phyloP scores from a whole-genome alignment of 2,329 filamentous ascomycete genomes.

The Lachnellula hyalina region DNA sequence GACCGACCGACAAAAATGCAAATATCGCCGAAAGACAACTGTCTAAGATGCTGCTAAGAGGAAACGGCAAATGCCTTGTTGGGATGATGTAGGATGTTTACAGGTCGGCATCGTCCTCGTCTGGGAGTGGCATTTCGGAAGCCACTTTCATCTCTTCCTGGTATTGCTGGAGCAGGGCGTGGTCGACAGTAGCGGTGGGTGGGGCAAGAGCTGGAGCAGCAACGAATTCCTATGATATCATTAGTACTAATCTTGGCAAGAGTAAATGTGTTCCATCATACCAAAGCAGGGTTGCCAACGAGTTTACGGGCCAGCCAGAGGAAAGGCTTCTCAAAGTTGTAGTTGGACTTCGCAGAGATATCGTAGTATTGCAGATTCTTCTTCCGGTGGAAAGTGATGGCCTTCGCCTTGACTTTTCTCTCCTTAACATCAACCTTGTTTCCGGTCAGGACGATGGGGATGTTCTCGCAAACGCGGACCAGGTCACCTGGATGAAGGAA shows the following conservation, averaged over 20 bases:
- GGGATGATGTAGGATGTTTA: conserved; percentile 22
- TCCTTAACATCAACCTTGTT: conserved; percentile 99
- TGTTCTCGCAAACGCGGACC: conserved; percentile 98
- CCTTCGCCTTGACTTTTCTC: conserved; percentile 99
- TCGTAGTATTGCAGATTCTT: conserved; percentile 99
- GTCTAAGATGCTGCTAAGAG: conserved; percentile 32
- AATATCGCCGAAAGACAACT: conserved; percentile 30
- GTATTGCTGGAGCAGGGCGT: conserved; percentile 75
- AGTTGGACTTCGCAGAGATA: conserved; percentile 99
- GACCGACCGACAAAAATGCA: conserved; percentile 27
- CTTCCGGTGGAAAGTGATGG: conserved; percentile 99
- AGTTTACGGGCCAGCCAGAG: conserved; percentile 98
- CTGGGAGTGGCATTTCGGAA: conserved; percentile 78
- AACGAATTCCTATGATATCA: conserved; percentile 73
- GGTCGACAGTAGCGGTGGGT: conserved; percentile 85
- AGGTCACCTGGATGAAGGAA: conserved; percentile 67
- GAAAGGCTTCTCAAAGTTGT: conserved; percentile 99
- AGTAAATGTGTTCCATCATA: conserved; percentile 41
- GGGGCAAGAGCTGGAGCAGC: conserved; percentile 91
- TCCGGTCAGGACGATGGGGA: conserved; percentile 94
- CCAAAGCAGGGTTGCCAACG: conserved; percentile 83
- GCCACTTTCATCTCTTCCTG: conserved; percentile 83
- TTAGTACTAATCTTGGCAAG: conserved; percentile 15
- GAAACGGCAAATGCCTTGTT: conserved; percentile 16
- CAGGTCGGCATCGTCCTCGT: conserved; percentile 77